Base-by-base conservation (phyloP, 768 basidiomycete species). In the Heimioporus sp. region DNA sequence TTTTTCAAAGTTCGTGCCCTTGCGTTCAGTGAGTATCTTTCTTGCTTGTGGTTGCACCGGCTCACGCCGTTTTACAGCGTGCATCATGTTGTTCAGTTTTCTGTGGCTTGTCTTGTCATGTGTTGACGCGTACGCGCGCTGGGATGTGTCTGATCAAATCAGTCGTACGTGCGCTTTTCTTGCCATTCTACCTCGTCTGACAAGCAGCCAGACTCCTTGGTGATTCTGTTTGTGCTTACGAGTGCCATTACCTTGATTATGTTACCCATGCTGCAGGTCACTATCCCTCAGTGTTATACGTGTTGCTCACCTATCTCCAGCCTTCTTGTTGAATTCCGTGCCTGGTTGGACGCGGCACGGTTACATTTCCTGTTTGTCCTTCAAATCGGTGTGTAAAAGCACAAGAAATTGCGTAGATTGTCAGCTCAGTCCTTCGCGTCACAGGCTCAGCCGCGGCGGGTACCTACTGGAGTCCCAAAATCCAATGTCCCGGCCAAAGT, bases 331-430 rank as follows among this genome's bases (percentile, higher is more conserved):
- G 52, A 66, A 37, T 84, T 82, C 43, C 72, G 80, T 36, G 58
- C 68, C 13, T 83, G 80, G 80, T 61, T 83, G 5, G 83, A 85
- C 58, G 72, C 71, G 1, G 77, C 79, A 11, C 74, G 81, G 30
- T 59, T 83, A 24, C 43, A 75, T 24, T 71, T 80, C 42, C 64
- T 85, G 17, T 51, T 80, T 10, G 37, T 74, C 12, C 60, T 63
- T 21, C 81, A 85, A 48, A 63, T 75, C 16, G 78, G 82, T 81
- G 56, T n/a, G 67, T 65, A 35, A 37, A 21, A 21, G 31, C 15
- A 19, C 35, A 31, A 12, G 24, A 16, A 28, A 32, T 44, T 10
- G 16, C 35, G 13, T 39, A 4, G 12, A 42, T 38, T 7, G 32
- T 40, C 46, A 43, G 20, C 39, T 52, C 19, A 60, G 0, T 15